Base-by-base conservation (phyloP, 1,139 yeast genomes). In the Pneumocystis carinii region DNA sequence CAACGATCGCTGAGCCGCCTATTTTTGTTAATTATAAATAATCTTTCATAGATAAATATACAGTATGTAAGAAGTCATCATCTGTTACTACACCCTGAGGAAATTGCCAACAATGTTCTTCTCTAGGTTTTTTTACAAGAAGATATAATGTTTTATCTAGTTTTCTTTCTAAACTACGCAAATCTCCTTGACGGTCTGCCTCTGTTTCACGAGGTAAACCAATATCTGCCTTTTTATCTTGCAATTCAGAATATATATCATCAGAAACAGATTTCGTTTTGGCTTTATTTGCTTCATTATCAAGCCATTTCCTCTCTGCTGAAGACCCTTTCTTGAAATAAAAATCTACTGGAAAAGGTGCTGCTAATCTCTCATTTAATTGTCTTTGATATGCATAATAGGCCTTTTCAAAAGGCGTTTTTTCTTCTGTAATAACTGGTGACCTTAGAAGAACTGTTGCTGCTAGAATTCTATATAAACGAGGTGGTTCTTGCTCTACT, bases 331-430 rank as follows among this genome's bases (percentile, higher is more conserved):
- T 86, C 73, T 87, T 87, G 77, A 86, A 92, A 77, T 90, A 94
- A 73, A 84, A 90, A 82, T 90, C 90, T 69, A 86, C 84, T 5
- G 98, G 97, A 74, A 92, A 92, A 0, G 97, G 90, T 96, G 97
- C 90, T 96, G 90, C 90, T 69, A 92, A 79, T 72, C 97, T 81
- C 71, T 84, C 85, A 79, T 90, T 90, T 66, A 92, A 79, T 72
- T 87, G 95, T 66, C 83, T 82, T 75, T 90, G 96, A 73, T 94
- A 94, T 66, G 83, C 79, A 73, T 86, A 87, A 75, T 86, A 92
- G 64, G 83, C 84, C 66, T 78, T 73, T 71, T 90, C 97, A 69
- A 92, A 86, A 64, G 79, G 81, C 12, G 86, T 79, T 63, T 84
- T 76, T 67, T 87, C 94, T 24, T 87, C 85, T 2, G 96, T 87